Evolutionary conservation across 2,329 filamentous ascomycete genomes (phyloP), one percentile per base, ranked within the genome.

Genomic region (Beauveria sp.): DNA sequence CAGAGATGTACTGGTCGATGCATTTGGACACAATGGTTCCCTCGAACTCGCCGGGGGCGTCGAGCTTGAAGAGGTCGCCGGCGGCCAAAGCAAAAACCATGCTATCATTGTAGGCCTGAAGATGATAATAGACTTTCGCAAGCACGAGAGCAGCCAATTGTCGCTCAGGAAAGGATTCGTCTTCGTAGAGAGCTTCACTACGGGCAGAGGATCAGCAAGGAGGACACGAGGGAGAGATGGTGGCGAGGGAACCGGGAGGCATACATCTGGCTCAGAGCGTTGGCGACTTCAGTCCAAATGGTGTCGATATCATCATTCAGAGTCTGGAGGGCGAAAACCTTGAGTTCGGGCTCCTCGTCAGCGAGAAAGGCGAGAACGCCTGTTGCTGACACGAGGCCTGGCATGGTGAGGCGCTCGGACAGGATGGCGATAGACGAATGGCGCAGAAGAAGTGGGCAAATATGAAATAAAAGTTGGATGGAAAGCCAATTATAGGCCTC

Each of bases 1-100:
- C 83, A 63, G 91, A 88, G 71, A 99, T 97, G 79, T 97, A 99
- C 67, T 96, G 96, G 76, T 99, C 95, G 71, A 99, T 87, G 73
- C 95, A 99, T 83, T 96, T 97, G 64, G 93, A 93, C 75, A 98
- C 93, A 78, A 99, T 98, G 62, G 95, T 99, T 79, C 99, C 93
- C 76, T 99, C 95, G 72, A 96, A 99, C 79, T 99, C 95, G 76
- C 91, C 90, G 58, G 90, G 88, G 60, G 88, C 84, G 71, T 97
- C 90, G 67, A 98, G 85, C 79, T 96, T 91, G 82, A 99, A 97
- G 55, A 96, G 87, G 73, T 97, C 91, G 64, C 95, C 95, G 26
- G 95, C 93, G 63, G 92, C 93, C 51, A 99, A 85, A 66, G 95
- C 95, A 76, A 99, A 98, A 58, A 91, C 90, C 93, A 99, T 98